Percentiles rank a stretch among this genome's conserved stretches.
Conservation (phyloP, 129 eudicot species). For the Glebionis coronaria region DNA sequence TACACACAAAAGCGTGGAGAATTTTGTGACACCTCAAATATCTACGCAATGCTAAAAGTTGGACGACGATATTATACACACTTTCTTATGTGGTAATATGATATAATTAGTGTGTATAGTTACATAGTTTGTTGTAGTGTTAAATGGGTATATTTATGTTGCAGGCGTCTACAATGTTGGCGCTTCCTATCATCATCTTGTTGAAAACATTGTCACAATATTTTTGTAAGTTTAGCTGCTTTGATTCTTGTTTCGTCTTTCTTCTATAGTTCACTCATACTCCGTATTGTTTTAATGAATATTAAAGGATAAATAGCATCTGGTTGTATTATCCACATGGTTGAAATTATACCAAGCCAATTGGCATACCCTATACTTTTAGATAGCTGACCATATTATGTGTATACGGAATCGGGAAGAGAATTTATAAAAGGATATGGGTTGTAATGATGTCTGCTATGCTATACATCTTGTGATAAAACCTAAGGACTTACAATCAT, state of each 20-base stretch:
- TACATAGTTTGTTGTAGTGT: too few species aligned
- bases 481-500: neutral
- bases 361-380: neutral
- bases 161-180: too few species aligned
- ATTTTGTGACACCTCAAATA: too few species aligned
- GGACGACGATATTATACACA: too few species aligned
- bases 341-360: conserved; percentile 2
- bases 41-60: too few species aligned
- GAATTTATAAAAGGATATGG: neutral
- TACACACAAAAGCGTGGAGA: too few species aligned
- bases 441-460: neutral
- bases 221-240: too few species aligned
- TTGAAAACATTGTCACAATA: too few species aligned
- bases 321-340: conserved; percentile 12
- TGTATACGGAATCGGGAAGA: neutral
- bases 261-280: neutral
- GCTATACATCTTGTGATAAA: conserved; percentile 5
- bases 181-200: too few species aligned
- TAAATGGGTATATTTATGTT: too few species aligned
- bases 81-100: too few species aligned
- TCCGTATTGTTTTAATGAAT: neutral
- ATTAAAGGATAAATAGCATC: conserved; percentile 2
- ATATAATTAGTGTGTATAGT: too few species aligned
- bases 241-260: neutral
- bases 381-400: neutral